Conservation (phyloP, 78 protist species). For the Polysphondylium violaceum region DNA sequence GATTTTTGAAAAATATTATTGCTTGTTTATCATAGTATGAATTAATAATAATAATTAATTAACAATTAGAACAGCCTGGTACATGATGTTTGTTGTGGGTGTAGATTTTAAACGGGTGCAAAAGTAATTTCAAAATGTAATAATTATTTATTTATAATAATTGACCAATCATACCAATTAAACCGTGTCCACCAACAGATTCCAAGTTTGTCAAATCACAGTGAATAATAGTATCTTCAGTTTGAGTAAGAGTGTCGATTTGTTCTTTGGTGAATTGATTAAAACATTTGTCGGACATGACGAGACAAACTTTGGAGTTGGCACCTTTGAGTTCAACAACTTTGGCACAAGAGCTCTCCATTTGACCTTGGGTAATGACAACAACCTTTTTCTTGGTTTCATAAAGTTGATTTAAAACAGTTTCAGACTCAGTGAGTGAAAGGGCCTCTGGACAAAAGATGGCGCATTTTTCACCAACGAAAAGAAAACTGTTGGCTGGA, state of each 20-base stretch:
- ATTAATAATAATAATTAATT: too few relatives aligned
- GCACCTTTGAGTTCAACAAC: constrained; percentile 7
- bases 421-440: not conserved
- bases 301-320: not conserved
- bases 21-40: too few relatives aligned
- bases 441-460: constrained; percentile 57
- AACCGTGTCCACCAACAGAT: constrained; percentile 39
- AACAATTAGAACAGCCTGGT: too few relatives aligned
- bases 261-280: not conserved
- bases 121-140: too few relatives aligned
- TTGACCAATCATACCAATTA: constrained; percentile 59
- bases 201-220: constrained; percentile 43
- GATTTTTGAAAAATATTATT: too few relatives aligned
- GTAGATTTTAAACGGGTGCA: too few relatives aligned
- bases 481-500: constrained; percentile 7
- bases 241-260: not conserved
- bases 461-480: constrained; percentile 21
- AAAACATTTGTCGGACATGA: constrained; percentile 26
- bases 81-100: too few relatives aligned
- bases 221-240: constrained; percentile 13
- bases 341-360: constrained; percentile 23
- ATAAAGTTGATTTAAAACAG: too few relatives aligned
- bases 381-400: constrained; percentile 2
- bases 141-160: constrained; percentile 25
- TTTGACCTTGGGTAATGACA: not conserved